Evolutionary conservation across 2,329 filamentous ascomycete species (phyloP).

Genomic region (Thelonectria olida): DNA sequence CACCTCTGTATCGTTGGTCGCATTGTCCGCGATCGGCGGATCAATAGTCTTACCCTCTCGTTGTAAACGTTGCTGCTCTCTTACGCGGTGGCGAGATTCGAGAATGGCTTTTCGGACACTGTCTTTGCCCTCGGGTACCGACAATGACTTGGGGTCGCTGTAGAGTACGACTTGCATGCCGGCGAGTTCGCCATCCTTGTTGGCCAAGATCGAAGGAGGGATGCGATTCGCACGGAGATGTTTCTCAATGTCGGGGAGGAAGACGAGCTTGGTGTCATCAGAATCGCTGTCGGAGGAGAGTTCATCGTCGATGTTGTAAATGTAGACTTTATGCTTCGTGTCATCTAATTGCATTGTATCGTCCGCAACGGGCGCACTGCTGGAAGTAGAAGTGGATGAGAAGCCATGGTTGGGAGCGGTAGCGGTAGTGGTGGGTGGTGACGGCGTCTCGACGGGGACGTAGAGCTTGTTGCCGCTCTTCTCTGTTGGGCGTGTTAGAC

Average conservation of each 20-base stretch:
- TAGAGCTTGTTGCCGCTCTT: slow-evolving; percentile 71
- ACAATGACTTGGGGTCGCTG: slow-evolving; percentile 78
- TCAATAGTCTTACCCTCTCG: slow-evolving; percentile 36
- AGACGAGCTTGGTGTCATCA: slow-evolving; percentile 72
- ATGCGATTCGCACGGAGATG: slow-evolving; percentile 78
- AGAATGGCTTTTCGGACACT: slow-evolving; percentile 85
- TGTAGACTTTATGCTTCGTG: slow-evolving; percentile 86
- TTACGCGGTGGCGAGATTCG: slow-evolving; percentile 75
- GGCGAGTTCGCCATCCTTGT: slow-evolving; percentile 62
- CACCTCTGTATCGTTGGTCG: slow-evolving; percentile 6
- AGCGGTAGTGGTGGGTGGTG: slow-evolving; percentile 25
- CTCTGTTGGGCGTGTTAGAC: slow-evolving; percentile 54
- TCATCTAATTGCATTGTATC: slow-evolving; percentile 88
- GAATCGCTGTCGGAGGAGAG: slow-evolving; percentile 63
- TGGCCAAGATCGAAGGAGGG: slow-evolving; percentile 70
- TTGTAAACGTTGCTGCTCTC: slow-evolving; percentile 64
- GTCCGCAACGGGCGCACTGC: slow-evolving; percentile 43
- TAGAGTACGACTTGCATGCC: slow-evolving; percentile 86
- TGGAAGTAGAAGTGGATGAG: slow-evolving; percentile 18
- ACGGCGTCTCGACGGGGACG: slow-evolving; percentile 67
- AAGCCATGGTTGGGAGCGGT: not conserved
- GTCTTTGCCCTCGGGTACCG: slow-evolving; percentile 77
- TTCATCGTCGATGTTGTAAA: slow-evolving; percentile 90
- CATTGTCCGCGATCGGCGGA: slow-evolving; percentile 15
- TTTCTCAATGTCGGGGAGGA: slow-evolving; percentile 87